phyloP scores from a whole-genome alignment of 257 asterid genomes.

The Nicotiana noctiflora region DNA sequence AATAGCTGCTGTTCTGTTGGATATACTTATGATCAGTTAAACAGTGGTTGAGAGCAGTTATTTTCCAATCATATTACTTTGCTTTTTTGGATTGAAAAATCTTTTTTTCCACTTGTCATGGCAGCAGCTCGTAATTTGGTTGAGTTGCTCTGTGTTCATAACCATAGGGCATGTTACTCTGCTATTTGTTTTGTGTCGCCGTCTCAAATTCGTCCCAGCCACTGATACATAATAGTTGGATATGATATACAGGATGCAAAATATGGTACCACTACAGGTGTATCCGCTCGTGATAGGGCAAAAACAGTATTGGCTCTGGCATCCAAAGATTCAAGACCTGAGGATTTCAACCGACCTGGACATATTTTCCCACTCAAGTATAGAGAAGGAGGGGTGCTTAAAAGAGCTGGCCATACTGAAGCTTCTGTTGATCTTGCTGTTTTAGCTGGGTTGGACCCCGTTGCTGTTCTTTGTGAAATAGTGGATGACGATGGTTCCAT shows the following conservation, averaged over 20 bases:
- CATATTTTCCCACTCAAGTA: constrained; percentile 93
- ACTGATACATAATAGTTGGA: constrained; percentile 3
- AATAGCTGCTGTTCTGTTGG: background rate
- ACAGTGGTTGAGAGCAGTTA: background rate
- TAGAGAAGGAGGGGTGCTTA: constrained; percentile 92
- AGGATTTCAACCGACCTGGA: constrained; percentile 96
- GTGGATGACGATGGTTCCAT: constrained; percentile 99
- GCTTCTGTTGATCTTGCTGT: constrained; percentile 87
- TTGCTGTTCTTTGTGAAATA: constrained; percentile 82
- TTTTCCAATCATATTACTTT: background rate
- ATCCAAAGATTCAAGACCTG: constrained; percentile 69
- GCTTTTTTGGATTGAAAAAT: background rate
- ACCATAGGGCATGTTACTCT: background rate
- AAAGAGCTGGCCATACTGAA: constrained; percentile 99
- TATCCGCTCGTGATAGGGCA: constrained; percentile 89
- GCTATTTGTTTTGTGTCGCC: background rate
- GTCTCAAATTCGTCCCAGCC: background rate
- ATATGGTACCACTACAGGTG: constrained; percentile 92
- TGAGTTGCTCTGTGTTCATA: background rate
- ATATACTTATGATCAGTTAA: background rate
- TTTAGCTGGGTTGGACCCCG: constrained; percentile 81
- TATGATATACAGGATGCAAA: constrained; percentile 69
- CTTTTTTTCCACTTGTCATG: background rate
- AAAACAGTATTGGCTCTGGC: constrained; percentile 75
- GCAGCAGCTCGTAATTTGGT: background rate